Base-by-base conservation (phyloP, 164 flowering plant species). In the Kalanchoe fedtschenkoi region DNA sequence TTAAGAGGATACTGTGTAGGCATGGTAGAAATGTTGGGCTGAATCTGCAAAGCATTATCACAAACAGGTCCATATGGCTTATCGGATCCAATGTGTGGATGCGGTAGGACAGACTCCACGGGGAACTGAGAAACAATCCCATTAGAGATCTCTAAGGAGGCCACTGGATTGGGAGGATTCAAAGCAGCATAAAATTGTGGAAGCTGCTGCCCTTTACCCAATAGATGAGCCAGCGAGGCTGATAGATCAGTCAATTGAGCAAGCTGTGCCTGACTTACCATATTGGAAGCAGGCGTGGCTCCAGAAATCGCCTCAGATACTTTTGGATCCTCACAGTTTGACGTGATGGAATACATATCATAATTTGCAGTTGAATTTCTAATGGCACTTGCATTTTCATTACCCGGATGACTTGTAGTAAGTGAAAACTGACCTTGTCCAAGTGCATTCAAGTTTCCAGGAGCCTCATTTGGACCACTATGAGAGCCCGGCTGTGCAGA, bases 161-260 rank as follows among this genome's bases (percentile, higher is more conserved):
- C 13, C 16, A 51, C 15, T 47, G 30, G 30, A 47, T 47, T 8
- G 4, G 6, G 30, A 7, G 29, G 55, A 47, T 47, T 47, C 26
- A 24, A 2, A 8, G 30, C 55, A 47, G 55, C 10, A 5, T 47
- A 47, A 6, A 47, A 9, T 15, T 47, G 55, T 6, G 55, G 55
- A 22, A 47, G 55, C 30, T 24, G 55, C 55, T 47, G 16, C 7
- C 55, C 55, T 47, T 47, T 47, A 47, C 30, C 55, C 29, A 47
- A 16, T 24, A 47, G 26, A 47, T 47, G 55, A 47, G n/a, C 30
- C 55, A 47, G 55, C 0, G 55, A 47, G 10, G 55, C 55, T 47
- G 55, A 47, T 24, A 47, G 55, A 24, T 47, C 30, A 24, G 55
- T 47, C 55, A 47, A 16, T 6, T 47, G 55, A 22, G 30, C 26